These are phyloP conservation scores for Backusella morwellensis DNA, from an alignment of 192 early-diverging fungal genomes.

Conservation along the genomic window DNA sequence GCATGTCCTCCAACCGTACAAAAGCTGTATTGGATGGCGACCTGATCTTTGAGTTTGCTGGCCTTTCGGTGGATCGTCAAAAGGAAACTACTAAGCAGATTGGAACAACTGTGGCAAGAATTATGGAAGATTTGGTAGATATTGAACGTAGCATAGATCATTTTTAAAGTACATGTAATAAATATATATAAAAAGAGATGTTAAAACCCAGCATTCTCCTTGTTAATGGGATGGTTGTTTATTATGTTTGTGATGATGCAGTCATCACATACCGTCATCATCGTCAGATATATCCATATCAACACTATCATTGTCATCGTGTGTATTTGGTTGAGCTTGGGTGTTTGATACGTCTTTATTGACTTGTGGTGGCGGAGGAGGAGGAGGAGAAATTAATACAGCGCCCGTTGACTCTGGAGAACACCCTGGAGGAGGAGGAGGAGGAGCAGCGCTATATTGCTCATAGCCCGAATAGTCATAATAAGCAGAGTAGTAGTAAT, in stretches of 20 bases:
- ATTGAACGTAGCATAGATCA: slow-evolving; percentile 63
- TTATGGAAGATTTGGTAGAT: slow-evolving; percentile 80
- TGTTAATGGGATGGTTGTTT: background rate
- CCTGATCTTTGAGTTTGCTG: slow-evolving; percentile 70
- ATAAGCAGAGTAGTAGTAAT: background rate
- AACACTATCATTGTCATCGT: background rate
- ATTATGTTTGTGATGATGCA: background rate
- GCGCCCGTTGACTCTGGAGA: background rate
- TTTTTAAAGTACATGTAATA: slow-evolving; percentile 50
- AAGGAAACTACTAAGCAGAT: slow-evolving; percentile 87
- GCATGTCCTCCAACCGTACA: slow-evolving; percentile 70
- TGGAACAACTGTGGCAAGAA: slow-evolving; percentile 78
- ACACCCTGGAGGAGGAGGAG: background rate
- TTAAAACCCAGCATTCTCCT: background rate
- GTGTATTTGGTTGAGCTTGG: background rate
- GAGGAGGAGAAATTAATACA: background rate
- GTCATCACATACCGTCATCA: background rate
- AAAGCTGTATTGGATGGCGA: slow-evolving; percentile 86
- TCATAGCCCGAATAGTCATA: background rate
- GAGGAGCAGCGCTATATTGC: background rate
- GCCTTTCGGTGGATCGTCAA: slow-evolving; percentile 67
- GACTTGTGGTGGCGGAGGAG: background rate
- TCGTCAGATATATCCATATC: background rate
- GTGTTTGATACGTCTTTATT: background rate
- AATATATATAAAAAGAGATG: background rate